Conservation (phyloP, 345 rosid genomes). For the Noccaea bulbosa region DNA sequence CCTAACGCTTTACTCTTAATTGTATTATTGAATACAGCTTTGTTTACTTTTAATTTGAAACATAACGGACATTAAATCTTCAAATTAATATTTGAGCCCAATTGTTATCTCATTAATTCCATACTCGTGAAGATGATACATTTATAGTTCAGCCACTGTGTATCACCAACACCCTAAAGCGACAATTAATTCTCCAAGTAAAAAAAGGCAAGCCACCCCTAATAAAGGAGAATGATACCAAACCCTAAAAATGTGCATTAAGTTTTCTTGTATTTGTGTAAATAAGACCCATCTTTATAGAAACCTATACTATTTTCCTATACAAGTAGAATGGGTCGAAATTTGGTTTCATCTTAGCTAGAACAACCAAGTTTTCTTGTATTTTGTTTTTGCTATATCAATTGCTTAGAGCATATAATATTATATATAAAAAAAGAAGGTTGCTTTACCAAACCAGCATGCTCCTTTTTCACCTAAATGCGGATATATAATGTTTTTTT, state of each 20-base stretch:
- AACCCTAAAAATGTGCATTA: slow-evolving; percentile 11
- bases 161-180: no score
- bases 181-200: background rate
- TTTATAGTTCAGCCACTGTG: background rate
- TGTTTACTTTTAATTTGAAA: background rate
- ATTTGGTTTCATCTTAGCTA: background rate
- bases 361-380: background rate
- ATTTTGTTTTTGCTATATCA: background rate
- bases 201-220: background rate
- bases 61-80: background rate
- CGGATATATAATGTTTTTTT: no score
- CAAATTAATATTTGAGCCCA: background rate
- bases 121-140: background rate
- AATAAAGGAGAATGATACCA: background rate
- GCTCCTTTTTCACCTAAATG: no score
- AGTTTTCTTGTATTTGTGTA: no score
- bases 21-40: background rate
- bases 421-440: no score
- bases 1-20: background rate
- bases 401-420: no score
- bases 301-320: background rate
- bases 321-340: background rate
- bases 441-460: no score
- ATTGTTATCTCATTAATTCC: background rate
- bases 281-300: slow-evolving; percentile 3